Percentiles rank a stretch among this genome's conserved stretches.
These are phyloP conservation scores for Apiospora rasikravindrae DNA, from an alignment of 2,329 filamentous ascomycete species.

Conservation along the genomic window DNA sequence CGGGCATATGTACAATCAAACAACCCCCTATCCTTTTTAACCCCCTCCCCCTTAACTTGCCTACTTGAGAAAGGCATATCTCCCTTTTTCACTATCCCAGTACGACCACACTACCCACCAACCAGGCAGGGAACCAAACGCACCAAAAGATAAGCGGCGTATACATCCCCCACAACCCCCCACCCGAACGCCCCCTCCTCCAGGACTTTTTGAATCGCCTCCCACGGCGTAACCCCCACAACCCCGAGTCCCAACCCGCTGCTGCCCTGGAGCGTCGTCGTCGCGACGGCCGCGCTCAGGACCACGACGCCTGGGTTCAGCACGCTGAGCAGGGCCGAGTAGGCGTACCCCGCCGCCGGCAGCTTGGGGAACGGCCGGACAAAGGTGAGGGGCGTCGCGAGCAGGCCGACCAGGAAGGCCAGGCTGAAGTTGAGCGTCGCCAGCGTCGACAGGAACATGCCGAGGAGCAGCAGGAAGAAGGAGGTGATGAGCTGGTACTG, in stretches of 20 bases:
- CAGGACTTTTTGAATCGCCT: slow-evolving; percentile 62
- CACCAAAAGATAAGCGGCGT: slow-evolving; percentile 91
- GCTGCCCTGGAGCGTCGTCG: neutral
- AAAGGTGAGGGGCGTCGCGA: slow-evolving; percentile 82
- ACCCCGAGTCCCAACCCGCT: slow-evolving; percentile 30
- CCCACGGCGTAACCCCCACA: slow-evolving; percentile 12
- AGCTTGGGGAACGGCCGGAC: slow-evolving; percentile 54
- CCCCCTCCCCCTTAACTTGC: neutral
- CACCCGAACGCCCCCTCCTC: slow-evolving; percentile 82
- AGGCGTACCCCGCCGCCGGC: slow-evolving; percentile 46
- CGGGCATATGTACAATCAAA: neutral
- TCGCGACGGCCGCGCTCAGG: slow-evolving; percentile 51
- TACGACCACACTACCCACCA: slow-evolving; percentile 65
- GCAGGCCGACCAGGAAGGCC: slow-evolving; percentile 80
- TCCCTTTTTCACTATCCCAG: slow-evolving; percentile 44
- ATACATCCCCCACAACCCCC: slow-evolving; percentile 86
- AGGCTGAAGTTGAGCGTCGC: slow-evolving; percentile 96
- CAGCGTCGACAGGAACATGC: slow-evolving; percentile 88
- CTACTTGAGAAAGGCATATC: neutral
- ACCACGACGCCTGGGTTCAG: slow-evolving; percentile 66
- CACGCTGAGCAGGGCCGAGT: slow-evolving; percentile 59
- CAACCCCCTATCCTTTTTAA: neutral
- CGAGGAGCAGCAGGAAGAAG: slow-evolving; percentile 89
- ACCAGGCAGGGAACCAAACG: slow-evolving; percentile 94
- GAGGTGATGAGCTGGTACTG: slow-evolving; percentile 83